Evolutionary conservation across 192 early-diverging fungal species (phyloP), one percentile per base, ranked within the genome.

Genomic region (Mortierella claussenii): DNA sequence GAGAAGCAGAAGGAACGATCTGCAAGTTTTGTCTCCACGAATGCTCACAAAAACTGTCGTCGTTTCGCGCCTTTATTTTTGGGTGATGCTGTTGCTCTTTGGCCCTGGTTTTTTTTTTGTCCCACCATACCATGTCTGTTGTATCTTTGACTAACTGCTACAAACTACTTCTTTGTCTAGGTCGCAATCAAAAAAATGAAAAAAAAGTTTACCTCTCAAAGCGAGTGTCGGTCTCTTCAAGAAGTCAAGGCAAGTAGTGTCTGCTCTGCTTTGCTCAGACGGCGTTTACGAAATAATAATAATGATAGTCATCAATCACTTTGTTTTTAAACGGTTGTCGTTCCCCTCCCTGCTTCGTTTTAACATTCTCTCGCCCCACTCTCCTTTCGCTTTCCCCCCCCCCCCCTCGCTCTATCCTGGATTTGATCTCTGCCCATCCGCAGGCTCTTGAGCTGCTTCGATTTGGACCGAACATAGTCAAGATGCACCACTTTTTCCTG

Each of bases 121-220:
- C n/a, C n/a, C n/a, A n/a, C n/a, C n/a, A n/a, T n/a, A n/a, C n/a
- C n/a, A n/a, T n/a, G n/a, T 51, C 21, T 54, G 11, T 54, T 23
- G 0, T n/a, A 1, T 52, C 20, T 0, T 31, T 52, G 9, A 1
- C 4, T 31, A 21, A 27, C 26, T 30, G 7, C 24, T 3, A 7
- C 26, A 24, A 1, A 11, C 2, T 30, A 13, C 50, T 26, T 1
- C 28, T 3, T 31, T 17, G 1, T 5, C 50, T 68, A 95, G 93
- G 94, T 96, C 7, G 94, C 94, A 10, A 90, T 96, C 60, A 96
- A 96, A 78, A 87, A 84, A 42, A 95, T 96, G 94, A 96, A 96
- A 60, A 89, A 93, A 70, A 93, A 90, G 43, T 93, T 87, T 64
- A 80, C 83, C 36, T 85, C 82, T 4, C 90, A 87, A 81, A 82